phyloP scores from a whole-genome alignment of 2,329 filamentous ascomycete genomes.

The Ustulina deusta region DNA sequence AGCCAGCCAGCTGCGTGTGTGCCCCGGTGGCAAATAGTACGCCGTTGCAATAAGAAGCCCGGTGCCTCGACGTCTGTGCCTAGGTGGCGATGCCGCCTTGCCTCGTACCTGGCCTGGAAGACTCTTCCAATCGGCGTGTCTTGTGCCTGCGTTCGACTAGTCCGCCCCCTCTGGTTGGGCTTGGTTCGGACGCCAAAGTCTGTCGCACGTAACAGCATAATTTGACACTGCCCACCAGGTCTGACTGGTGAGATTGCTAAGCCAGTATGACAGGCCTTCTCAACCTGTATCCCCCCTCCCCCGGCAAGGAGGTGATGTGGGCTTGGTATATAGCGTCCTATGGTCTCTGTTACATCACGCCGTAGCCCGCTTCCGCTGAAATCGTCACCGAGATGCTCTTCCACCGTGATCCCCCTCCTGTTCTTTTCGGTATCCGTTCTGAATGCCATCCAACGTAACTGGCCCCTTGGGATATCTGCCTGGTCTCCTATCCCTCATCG shows the following conservation, averaged over 20 bases:
- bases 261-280: neutral
- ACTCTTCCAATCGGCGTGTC: conserved; percentile 1
- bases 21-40: conserved; percentile 22
- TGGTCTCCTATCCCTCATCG: conserved; percentile 23
- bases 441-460: conserved; percentile 3
- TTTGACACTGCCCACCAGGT: conserved; percentile 8
- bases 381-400: conserved; percentile 14
- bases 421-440: conserved; percentile 15
- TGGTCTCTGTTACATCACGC: conserved; percentile 1
- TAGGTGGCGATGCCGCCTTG: conserved; percentile 7
- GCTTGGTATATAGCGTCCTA: conserved; percentile 11
- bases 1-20: neutral
- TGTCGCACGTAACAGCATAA: neutral
- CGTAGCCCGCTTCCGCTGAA: neutral
- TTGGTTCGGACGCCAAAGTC: neutral
- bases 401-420: neutral
- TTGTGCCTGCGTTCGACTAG: neutral
- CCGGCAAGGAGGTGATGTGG: neutral
- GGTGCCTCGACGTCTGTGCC: neutral
- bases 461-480: conserved; percentile 27
- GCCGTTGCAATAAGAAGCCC: neutral
- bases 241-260: neutral
- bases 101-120: neutral
- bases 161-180: conserved; percentile 1
- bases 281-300: too few species aligned